phyloP scores from a whole-genome alignment of 2,329 filamentous ascomycete genomes.

The Metarhizium brunneum region DNA sequence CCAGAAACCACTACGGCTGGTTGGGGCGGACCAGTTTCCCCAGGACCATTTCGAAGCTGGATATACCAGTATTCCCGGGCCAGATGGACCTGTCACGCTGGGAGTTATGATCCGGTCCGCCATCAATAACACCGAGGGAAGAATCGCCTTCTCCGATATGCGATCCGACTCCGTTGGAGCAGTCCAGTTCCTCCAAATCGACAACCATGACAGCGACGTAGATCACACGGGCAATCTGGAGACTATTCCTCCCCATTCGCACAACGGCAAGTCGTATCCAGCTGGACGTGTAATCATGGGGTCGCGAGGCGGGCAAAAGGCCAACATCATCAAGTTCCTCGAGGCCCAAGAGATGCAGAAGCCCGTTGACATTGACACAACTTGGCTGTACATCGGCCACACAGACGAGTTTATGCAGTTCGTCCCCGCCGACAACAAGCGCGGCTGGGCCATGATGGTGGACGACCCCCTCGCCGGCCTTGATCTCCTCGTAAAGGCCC shows the following conservation, averaged over 20 bases:
- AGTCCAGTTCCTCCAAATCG: constrained; percentile 15
- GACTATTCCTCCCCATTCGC: constrained; percentile 24
- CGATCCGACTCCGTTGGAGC: constrained; percentile 20
- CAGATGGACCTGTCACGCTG: constrained; percentile 20
- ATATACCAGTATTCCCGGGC: constrained; percentile 28
- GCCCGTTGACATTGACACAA: constrained; percentile 21
- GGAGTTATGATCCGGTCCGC: constrained; percentile 23
- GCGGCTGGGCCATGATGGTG: constrained; percentile 17
- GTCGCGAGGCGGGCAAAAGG: neutral
- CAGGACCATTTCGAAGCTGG: constrained; percentile 30
- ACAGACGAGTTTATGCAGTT: constrained; percentile 20
- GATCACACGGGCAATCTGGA: constrained; percentile 25
- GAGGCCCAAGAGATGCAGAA: constrained; percentile 23
- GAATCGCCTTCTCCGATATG: constrained; percentile 23
- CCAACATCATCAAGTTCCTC: constrained; percentile 17
- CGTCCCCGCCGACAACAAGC: constrained; percentile 13
- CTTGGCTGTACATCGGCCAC: constrained; percentile 17
- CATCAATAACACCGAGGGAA: constrained; percentile 16
- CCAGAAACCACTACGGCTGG: constrained; percentile 13
- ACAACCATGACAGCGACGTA: constrained; percentile 5
- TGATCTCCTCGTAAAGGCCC: constrained; percentile 13
- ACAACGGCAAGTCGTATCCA: constrained; percentile 12
- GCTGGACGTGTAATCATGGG: constrained; percentile 16
- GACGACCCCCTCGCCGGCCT: constrained; percentile 15
- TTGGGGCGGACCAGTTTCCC: constrained; percentile 22